These are phyloP conservation scores for Heliamphora pulchella DNA, from an alignment of 179 eudicot genomes.

Conservation along the genomic window DNA sequence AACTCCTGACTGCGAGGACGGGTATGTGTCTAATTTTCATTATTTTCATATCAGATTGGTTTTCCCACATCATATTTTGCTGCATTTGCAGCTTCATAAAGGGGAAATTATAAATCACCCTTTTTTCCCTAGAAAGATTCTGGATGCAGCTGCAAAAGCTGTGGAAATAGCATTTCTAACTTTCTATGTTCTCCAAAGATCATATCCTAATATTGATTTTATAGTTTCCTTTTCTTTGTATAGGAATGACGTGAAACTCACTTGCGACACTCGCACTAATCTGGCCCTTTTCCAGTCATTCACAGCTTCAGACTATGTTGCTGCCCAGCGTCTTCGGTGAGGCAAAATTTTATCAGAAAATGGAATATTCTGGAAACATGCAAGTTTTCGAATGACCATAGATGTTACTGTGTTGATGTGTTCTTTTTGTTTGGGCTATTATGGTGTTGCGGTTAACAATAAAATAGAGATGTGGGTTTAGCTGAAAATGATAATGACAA, in stretches of 20 bases:
- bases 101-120: no score
- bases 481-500: no score
- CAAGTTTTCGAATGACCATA: no score
- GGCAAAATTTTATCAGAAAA: no score
- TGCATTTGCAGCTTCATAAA: not conserved
- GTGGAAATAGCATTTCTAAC: no score
- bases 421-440: no score
- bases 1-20: constrained; percentile 70
- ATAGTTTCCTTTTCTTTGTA: constrained; percentile 10
- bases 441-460: no score
- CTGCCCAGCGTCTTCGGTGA: constrained; percentile 84
- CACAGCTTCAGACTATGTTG: constrained; percentile 76
- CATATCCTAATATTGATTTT: constrained; percentile 1
- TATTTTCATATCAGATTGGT: not conserved
- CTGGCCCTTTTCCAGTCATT: constrained; percentile 76
- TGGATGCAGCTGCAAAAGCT: no score
- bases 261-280: constrained; percentile 74
- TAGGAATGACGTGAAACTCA: constrained; percentile 54
- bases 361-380: no score
- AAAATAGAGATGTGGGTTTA: no score
- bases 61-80: not conserved
- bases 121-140: no score
- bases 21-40: constrained; percentile 38
- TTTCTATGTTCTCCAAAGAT: constrained; percentile 5
- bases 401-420: no score